Evolutionary conservation across 345 rosid genomes (phyloP).

Genomic region (Pugionium dolabratum): DNA sequence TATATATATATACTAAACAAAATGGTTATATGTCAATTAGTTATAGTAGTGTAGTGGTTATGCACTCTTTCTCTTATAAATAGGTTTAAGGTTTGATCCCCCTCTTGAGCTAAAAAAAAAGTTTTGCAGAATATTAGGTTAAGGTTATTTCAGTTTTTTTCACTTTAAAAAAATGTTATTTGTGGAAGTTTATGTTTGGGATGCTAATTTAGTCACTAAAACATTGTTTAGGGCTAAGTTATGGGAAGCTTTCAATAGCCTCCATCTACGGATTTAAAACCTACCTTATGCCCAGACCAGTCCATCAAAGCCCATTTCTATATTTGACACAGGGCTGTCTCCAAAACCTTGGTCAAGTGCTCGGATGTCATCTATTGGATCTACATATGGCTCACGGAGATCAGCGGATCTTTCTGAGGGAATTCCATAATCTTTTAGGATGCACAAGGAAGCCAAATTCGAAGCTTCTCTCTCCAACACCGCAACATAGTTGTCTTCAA

Average conservation of each 20-base stretch:
- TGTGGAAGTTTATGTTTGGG: no score
- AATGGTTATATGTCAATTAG: no score
- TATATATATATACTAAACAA: no score
- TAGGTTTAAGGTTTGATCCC: no score
- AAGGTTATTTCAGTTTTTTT: no score
- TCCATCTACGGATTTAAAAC: conserved; percentile 13
- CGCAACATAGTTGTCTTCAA: conserved; percentile 84
- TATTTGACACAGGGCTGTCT: conserved; percentile 67
- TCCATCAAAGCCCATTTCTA: conserved; percentile 73
- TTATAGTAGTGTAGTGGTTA: no score
- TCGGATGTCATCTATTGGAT: conserved; percentile 48
- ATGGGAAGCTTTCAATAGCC: conserved; percentile 15
- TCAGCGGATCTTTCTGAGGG: conserved; percentile 85
- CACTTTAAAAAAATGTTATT: no score
- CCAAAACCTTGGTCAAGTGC: conserved; percentile 52
- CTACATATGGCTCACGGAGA: conserved; percentile 70
- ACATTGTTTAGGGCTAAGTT: no score
- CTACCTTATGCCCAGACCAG: conserved; percentile 62
- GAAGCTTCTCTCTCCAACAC: conserved; percentile 86
- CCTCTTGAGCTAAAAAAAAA: no score
- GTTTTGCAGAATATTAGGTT: no score
- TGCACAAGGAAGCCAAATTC: conserved; percentile 54
- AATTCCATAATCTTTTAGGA: conserved; percentile 86
- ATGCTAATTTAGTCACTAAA: no score
- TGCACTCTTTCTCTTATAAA: no score